A percentile compares a stretch with the other conserved stretches of the same genome.
phyloP scores from a whole-genome alignment of 306 rosid species.

The Vicia sativa region DNA sequence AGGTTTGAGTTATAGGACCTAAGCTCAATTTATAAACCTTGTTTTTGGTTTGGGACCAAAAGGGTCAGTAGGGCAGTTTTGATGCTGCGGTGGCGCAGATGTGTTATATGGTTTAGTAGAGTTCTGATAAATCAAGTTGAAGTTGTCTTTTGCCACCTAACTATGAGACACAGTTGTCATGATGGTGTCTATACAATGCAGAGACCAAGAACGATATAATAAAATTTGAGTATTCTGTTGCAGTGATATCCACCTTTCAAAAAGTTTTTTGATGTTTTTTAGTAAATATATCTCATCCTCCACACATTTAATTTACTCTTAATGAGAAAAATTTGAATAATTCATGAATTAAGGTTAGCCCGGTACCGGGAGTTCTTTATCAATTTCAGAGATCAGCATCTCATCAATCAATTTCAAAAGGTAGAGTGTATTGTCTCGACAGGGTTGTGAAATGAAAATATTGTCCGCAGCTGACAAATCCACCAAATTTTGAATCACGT shows the following conservation, averaged over 20 bases:
- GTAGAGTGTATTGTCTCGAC: slow-evolving; percentile 89
- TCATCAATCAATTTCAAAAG: slow-evolving; percentile 87
- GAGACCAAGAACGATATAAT: slow-evolving; percentile 2
- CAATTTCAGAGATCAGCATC: slow-evolving; percentile 81
- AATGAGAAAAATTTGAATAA: slow-evolving; percentile 21
- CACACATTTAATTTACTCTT: background rate
- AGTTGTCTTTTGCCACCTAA: slow-evolving; percentile 22
- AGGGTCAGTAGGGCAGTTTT: background rate
- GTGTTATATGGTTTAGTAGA: slow-evolving; percentile 10
- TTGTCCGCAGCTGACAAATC: slow-evolving; percentile 77
- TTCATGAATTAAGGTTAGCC: slow-evolving; percentile 26
- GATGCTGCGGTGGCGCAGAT: slow-evolving; percentile 2
- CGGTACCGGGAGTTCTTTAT: slow-evolving; percentile 83
- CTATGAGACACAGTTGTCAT: slow-evolving; percentile 3
- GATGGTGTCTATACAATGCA: background rate
- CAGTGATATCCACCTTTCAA: slow-evolving; percentile 1
- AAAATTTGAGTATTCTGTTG: slow-evolving; percentile 17
- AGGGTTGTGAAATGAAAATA: slow-evolving; percentile 79
- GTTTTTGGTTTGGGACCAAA: slow-evolving; percentile 5
- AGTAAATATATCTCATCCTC: slow-evolving; percentile 5
- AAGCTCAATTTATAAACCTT: background rate
- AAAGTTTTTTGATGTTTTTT: slow-evolving; percentile 13
- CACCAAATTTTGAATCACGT: slow-evolving; percentile 69
- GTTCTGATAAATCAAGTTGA: slow-evolving; percentile 21
- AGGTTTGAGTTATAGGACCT: background rate